Base-by-base conservation (phyloP, 202 grass and related monocot species). In the Schoenoplectus triqueter region DNA sequence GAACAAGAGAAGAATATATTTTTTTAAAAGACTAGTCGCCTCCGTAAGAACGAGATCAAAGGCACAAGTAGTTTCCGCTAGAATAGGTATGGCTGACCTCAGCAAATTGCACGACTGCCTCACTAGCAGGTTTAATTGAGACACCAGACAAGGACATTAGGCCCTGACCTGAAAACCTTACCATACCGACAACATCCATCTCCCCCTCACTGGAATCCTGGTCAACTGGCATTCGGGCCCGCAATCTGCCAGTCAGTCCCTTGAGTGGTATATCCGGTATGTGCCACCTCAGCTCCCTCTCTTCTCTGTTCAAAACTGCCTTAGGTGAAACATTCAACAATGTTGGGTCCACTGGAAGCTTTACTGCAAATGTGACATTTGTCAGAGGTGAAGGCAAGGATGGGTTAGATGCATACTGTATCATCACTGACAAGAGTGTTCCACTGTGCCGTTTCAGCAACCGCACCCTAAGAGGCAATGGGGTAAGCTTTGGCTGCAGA, bases 201-300 rank as follows among this genome's bases (percentile, higher is more conserved):
- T 99, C 96, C 71, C 90, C 93, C 74, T 96, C 96, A 79, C 87
- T 90, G 22, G 93, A 95, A 19, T 99, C 93, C 50, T 94, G 88
- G 61, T 99, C 96, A 46, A 96, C 96, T 71, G 96, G 96, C 96
- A 99, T 99, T 15, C 91, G 87, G 8, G 96, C 96, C 72, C 86
- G 89, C 65, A 99, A 78, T 69, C 76, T 74, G 14, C 91, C 90
- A 22, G 91, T 87, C 57, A 85, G 88, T 66, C 93, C 96, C 69
- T 94, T 96, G 55, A 93, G 69, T 64, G 96, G 90, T 80, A 99
- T 89, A 62, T 94, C 93, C 64, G 93, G 81, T 41, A 96, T 88
- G 49, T 99, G 96, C 96, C 96, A 99, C 85, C 87, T 96, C 59
- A 99, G 87, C 80, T 91, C 93, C 87, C 82, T 92, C 84, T 94